These are phyloP conservation scores for Lachnellula suecica DNA, from an alignment of 2,329 filamentous ascomycete genomes.

Conservation along the genomic window DNA sequence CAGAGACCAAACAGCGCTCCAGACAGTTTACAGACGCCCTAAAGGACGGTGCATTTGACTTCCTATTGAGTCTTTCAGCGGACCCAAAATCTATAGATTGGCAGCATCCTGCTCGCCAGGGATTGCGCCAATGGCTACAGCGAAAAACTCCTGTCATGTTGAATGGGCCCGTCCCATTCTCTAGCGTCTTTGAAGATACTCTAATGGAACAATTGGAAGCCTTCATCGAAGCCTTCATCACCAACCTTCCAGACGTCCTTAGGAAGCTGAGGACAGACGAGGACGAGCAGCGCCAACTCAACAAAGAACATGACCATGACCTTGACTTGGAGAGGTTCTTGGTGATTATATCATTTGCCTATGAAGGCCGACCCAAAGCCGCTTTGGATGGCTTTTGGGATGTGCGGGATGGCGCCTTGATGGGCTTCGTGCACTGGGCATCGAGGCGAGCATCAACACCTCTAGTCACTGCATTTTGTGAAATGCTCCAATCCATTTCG, in stretches of 20 bases:
- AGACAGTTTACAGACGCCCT: constrained; percentile 74
- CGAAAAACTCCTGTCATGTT: constrained; percentile 72
- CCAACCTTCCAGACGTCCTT: constrained; percentile 90
- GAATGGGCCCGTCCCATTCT: constrained; percentile 67
- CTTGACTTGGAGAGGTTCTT: constrained; percentile 86
- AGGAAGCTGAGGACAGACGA: constrained; percentile 84
- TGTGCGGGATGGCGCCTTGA: constrained; percentile 87
- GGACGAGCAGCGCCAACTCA: constrained; percentile 77
- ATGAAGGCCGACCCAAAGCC: constrained; percentile 80
- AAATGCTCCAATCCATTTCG: constrained; percentile 89
- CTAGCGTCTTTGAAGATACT: constrained; percentile 67
- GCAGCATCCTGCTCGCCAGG: constrained; percentile 82
- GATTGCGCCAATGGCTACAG: constrained; percentile 79
- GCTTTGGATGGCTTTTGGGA: constrained; percentile 83
- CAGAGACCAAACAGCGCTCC: constrained; percentile 69
- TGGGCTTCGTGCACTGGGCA: constrained; percentile 96
- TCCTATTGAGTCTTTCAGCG: constrained; percentile 80
- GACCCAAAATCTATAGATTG: constrained; percentile 80
- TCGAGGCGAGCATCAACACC: constrained; percentile 92
- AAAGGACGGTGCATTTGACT: constrained; percentile 89
- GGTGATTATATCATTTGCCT: constrained; percentile 87
- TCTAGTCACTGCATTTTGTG: constrained; percentile 93
- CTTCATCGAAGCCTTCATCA: constrained; percentile 90
- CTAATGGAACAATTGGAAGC: constrained; percentile 81
- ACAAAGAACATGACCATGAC: constrained; percentile 64